Conservation (phyloP, 495 filamentous ascomycete species). For the Penicillium maclennaniae region DNA sequence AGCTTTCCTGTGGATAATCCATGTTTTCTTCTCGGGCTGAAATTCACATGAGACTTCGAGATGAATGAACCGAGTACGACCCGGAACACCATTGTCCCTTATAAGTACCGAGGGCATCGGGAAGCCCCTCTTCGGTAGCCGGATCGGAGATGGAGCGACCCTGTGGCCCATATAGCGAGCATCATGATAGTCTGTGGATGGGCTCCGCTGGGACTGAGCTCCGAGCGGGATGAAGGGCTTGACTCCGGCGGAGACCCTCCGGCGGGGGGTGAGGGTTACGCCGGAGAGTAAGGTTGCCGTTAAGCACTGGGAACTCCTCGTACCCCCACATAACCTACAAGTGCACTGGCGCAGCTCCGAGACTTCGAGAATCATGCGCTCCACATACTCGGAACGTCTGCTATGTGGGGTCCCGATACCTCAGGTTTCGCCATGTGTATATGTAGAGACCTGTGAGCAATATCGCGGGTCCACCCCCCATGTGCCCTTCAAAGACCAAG, state of each 20-base stretch:
- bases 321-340: not conserved
- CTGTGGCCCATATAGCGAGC: not conserved
- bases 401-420: constrained; percentile 14
- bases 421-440: constrained; percentile 1
- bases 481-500: not conserved
- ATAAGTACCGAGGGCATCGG: not conserved
- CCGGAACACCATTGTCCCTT: not conserved
- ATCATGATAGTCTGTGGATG: not conserved
- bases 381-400: not conserved
- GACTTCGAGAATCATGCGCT: not conserved
- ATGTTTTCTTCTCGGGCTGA: not conserved
- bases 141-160: constrained; percentile 13
- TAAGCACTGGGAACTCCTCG: not conserved
- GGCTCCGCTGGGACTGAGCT: not conserved
- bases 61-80: not conserved
- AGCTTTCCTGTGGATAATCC: constrained; percentile 35
- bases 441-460: not conserved
- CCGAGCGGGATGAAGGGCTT: constrained; percentile 9
- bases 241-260: constrained; percentile 20
- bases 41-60: not conserved
- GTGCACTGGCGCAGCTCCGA: not conserved
- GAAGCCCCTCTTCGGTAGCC: not conserved
- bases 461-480: not conserved
- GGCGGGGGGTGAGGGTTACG: constrained; percentile 6
- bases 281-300: not conserved